These are phyloP conservation scores for Xylaria sp. DNA, from an alignment of 2,329 filamentous ascomycete genomes.

Conservation along the genomic window DNA sequence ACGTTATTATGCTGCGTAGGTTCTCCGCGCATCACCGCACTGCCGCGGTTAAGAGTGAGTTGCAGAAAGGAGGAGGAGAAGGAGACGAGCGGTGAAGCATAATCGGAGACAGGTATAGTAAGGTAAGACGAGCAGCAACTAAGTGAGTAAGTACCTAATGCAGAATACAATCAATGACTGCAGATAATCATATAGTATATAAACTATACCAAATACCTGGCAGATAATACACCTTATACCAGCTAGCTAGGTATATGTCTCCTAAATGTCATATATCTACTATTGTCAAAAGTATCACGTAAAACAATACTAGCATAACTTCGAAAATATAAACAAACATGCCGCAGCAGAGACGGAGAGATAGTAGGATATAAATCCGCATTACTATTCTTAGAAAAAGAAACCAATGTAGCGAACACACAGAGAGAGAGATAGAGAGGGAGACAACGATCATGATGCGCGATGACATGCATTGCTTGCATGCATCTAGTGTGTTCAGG, in stretches of 20 bases:
- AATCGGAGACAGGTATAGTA: background rate
- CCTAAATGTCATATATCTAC: too few relatives aligned
- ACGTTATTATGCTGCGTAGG: background rate
- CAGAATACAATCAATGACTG: background rate
- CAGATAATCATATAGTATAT: background rate
- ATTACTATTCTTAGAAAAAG: conserved; percentile 21
- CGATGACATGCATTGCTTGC: conserved; percentile 27
- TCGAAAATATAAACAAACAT: background rate
- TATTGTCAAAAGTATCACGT: background rate
- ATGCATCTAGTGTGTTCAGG: conserved; percentile 5
- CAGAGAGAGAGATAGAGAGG: background rate
- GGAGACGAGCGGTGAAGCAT: background rate
- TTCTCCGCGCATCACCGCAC: background rate
- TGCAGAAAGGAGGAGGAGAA: background rate
- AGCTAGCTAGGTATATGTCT: background rate
- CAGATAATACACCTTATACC: background rate
- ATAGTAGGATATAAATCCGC: background rate
- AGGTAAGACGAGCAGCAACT: background rate
- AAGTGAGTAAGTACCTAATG: background rate
- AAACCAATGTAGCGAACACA: too few relatives aligned
- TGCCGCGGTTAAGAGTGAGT: background rate
- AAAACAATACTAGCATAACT: background rate
- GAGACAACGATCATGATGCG: background rate
- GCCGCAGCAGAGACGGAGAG: too few relatives aligned
- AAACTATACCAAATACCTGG: background rate